phyloP scores from a whole-genome alignment of 805 yeast genomes.

The Ogataea methylovora region DNA sequence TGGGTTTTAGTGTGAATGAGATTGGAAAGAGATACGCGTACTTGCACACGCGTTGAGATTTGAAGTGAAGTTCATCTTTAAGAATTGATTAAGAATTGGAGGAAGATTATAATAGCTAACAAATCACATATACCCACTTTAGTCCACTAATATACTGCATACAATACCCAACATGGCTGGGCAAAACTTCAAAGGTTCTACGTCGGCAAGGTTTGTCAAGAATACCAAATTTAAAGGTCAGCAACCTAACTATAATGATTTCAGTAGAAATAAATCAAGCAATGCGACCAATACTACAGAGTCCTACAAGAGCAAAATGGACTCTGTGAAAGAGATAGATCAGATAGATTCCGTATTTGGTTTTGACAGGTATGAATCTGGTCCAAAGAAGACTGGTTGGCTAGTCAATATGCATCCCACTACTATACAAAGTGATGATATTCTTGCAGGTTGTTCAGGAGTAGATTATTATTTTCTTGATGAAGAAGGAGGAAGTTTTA shows the following conservation, averaged over 20 bases:
- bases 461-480: constrained; percentile 93
- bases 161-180: too few species aligned
- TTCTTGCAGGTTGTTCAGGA: constrained; percentile 68
- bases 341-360: constrained; percentile 80
- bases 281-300: not conserved
- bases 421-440: constrained; percentile 50
- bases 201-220: constrained; percentile 20
- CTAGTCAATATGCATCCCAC: constrained; percentile 90
- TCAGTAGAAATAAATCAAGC: constrained; percentile 5
- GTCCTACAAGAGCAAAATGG: constrained; percentile 29
- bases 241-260: constrained; percentile 11
- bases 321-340: constrained; percentile 54
- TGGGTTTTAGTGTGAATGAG: too few species aligned
- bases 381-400: constrained; percentile 81
- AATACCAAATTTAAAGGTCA: constrained; percentile 5
- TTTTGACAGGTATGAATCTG: constrained; percentile 67
- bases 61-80: too few species aligned
- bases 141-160: too few species aligned
- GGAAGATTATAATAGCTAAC: too few species aligned
- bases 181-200: constrained; percentile 10
- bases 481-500: constrained; percentile 95
- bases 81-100: too few species aligned
- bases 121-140: too few species aligned
- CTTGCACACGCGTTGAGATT: too few species aligned
- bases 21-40: too few species aligned